Conservation (phyloP, 768 basidiomycete genomes). For the Suillus occidentalis region DNA sequence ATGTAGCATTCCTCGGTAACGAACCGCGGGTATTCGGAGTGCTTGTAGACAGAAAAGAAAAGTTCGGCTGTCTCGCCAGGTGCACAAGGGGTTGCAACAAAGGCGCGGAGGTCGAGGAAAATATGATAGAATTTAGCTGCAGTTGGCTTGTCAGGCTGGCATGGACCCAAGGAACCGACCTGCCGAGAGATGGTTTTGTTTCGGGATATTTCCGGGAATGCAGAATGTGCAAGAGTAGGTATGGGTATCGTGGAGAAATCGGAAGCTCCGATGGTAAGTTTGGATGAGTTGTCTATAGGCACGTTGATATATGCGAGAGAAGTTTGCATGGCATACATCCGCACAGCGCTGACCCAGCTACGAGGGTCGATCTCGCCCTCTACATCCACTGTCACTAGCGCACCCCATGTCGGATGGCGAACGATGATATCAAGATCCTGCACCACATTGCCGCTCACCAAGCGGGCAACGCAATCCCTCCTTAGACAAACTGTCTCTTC, state of each 20-base stretch:
- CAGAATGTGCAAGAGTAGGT: slow-evolving; percentile 67
- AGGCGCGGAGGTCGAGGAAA: slow-evolving; percentile 87
- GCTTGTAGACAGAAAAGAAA: slow-evolving; percentile 90
- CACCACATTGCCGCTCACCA: slow-evolving; percentile 87
- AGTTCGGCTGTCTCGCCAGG: slow-evolving; percentile 93
- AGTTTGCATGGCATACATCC: slow-evolving; percentile 90
- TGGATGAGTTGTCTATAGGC: slow-evolving; percentile 36
- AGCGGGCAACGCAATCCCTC: slow-evolving; percentile 81
- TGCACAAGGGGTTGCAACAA: slow-evolving; percentile 86
- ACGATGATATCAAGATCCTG: slow-evolving; percentile 95
- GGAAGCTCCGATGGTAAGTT: slow-evolving; percentile 37
- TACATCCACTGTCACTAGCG: slow-evolving; percentile 85
- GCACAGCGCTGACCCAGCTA: slow-evolving; percentile 85
- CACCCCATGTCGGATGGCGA: slow-evolving; percentile 91
- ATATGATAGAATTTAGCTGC: slow-evolving; percentile 84
- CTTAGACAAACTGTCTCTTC: slow-evolving; percentile 85
- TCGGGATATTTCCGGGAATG: slow-evolving; percentile 56
- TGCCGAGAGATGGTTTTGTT: slow-evolving; percentile 34
- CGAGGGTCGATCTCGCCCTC: slow-evolving; percentile 78
- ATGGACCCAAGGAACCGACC: slow-evolving; percentile 34
- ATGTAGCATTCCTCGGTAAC: slow-evolving; percentile 93
- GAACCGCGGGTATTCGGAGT: slow-evolving; percentile 71
- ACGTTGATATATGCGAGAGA: slow-evolving; percentile 76
- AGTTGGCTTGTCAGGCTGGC: slow-evolving; percentile 35
- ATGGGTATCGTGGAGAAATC: slow-evolving; percentile 51